Evolutionary conservation across 768 basidiomycete species (phyloP).

Genomic region (Nidularia sp.): DNA sequence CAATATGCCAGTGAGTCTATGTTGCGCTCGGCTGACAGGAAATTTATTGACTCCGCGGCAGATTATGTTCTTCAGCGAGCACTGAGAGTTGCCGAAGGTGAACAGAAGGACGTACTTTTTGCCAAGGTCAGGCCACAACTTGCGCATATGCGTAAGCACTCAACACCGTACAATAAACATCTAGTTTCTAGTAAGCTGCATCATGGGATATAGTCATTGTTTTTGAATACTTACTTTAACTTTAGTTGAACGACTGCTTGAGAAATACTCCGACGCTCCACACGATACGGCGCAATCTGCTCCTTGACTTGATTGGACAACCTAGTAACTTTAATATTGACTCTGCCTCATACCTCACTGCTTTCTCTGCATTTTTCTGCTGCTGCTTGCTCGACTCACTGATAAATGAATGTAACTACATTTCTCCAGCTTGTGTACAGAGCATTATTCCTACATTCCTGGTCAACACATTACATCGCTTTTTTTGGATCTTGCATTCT

Average conservation of each 20-base stretch:
- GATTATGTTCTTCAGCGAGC: slow-evolving; percentile 88
- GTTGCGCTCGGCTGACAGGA: not conserved
- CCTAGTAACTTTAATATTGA: too few relatives aligned
- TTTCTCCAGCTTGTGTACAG: too few relatives aligned
- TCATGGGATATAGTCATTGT: not conserved
- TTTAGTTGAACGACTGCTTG: slow-evolving; percentile 67
- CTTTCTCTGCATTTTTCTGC: too few relatives aligned
- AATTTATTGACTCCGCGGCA: slow-evolving; percentile 16
- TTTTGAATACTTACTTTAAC: slow-evolving; percentile 7
- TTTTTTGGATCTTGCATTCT: too few relatives aligned
- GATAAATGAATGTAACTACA: too few relatives aligned
- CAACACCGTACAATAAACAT: slow-evolving; percentile 76
- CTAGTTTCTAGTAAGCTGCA: slow-evolving; percentile 65
- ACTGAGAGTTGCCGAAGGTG: slow-evolving; percentile 60
- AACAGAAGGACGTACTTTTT: slow-evolving; percentile 68
- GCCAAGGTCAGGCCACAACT: slow-evolving; percentile 64
- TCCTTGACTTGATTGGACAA: too few relatives aligned
- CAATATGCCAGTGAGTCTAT: slow-evolving; percentile 75
- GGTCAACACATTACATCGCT: too few relatives aligned
- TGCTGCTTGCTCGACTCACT: too few relatives aligned
- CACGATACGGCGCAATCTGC: too few relatives aligned
- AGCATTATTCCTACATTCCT: too few relatives aligned
- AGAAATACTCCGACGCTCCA: slow-evolving; percentile 31
- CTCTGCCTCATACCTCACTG: too few relatives aligned
- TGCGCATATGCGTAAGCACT: slow-evolving; percentile 64